phyloP scores from a whole-genome alignment of 805 yeast species.

The Candida khao-thaluensis region DNA sequence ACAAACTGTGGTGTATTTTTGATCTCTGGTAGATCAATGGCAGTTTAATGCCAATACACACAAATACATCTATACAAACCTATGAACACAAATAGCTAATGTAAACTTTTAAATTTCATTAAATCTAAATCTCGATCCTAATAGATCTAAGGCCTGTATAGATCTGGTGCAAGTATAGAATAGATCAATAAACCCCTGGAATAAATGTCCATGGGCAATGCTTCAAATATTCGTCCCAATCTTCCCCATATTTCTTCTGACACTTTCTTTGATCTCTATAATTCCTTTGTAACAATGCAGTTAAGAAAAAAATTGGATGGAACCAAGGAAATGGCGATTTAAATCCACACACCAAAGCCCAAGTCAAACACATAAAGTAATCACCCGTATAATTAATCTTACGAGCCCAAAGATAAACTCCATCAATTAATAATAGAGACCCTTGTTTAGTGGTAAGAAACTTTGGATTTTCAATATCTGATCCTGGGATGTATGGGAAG shows the following conservation, averaged over 20 bases:
- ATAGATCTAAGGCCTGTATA: no score
- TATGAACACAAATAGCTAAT: no score
- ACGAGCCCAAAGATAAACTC: constrained; percentile 93
- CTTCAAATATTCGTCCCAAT: constrained; percentile 84
- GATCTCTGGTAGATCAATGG: no score
- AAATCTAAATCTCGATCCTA: no score
- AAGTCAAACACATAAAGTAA: constrained; percentile 78
- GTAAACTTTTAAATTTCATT: no score
- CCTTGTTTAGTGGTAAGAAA: constrained; percentile 86
- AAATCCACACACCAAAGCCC: constrained; percentile 92
- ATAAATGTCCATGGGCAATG: constrained; percentile 91
- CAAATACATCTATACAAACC: no score
- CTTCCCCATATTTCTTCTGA: constrained; percentile 84
- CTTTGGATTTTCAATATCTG: constrained; percentile 76
- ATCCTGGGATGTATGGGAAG: constrained; percentile 91
- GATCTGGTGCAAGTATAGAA: no score
- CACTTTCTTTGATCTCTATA: constrained; percentile 85
- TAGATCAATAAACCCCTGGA: constrained; percentile 80
- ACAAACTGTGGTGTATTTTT: no score
- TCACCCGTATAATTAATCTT: constrained; percentile 96
- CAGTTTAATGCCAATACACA: no score
- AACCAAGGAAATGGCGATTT: constrained; percentile 92
- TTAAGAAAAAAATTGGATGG: constrained; percentile 86
- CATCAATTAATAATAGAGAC: constrained; percentile 80
- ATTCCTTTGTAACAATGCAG: constrained; percentile 87